Evolutionary conservation across 2,329 filamentous ascomycete genomes (phyloP).

Genomic region (Penicillium sp.): DNA sequence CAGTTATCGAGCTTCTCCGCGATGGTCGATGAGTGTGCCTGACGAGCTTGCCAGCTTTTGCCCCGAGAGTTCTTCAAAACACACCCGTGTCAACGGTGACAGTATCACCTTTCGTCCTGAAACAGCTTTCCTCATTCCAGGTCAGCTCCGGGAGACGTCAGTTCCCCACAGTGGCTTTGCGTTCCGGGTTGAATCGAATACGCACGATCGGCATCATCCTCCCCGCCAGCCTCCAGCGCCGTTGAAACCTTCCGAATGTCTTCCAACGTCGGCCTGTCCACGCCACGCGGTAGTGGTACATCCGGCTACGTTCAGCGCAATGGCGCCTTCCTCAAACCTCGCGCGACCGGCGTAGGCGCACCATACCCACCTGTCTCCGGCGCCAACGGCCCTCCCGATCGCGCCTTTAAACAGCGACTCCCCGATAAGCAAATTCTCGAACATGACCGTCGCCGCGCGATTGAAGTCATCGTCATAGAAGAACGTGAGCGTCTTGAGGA

Average conservation of each 20-base stretch:
- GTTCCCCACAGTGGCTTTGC: too few species aligned
- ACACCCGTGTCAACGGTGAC: too few species aligned
- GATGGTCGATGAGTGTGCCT: too few species aligned
- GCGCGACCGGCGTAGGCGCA: conserved; percentile 60
- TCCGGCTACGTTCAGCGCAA: conserved; percentile 98
- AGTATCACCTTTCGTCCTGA: too few species aligned
- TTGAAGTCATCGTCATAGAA: conserved; percentile 92
- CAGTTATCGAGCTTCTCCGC: too few species aligned
- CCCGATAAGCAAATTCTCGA: conserved; percentile 91
- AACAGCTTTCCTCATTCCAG: too few species aligned
- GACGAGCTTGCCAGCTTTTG: too few species aligned
- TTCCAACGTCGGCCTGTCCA: conserved; percentile 92
- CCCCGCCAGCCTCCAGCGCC: neutral
- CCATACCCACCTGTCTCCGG: conserved; percentile 57
- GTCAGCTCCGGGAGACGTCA: too few species aligned
- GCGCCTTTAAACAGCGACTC: conserved; percentile 68
- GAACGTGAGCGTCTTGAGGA: conserved; percentile 88
- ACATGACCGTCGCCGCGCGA: conserved; percentile 82
- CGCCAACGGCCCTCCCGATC: conserved; percentile 40
- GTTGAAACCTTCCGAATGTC: conserved; percentile 59
- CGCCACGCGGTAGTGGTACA: conserved; percentile 88
- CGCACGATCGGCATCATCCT: neutral
- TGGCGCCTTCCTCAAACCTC: conserved; percentile 77
- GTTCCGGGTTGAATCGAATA: neutral
- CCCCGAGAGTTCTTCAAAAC: too few species aligned